Evolutionary conservation across 371 early-diverging fungal species (phyloP), one percentile per base, ranked within the genome.

Genomic region (Neoconidiobolus thromboides): DNA sequence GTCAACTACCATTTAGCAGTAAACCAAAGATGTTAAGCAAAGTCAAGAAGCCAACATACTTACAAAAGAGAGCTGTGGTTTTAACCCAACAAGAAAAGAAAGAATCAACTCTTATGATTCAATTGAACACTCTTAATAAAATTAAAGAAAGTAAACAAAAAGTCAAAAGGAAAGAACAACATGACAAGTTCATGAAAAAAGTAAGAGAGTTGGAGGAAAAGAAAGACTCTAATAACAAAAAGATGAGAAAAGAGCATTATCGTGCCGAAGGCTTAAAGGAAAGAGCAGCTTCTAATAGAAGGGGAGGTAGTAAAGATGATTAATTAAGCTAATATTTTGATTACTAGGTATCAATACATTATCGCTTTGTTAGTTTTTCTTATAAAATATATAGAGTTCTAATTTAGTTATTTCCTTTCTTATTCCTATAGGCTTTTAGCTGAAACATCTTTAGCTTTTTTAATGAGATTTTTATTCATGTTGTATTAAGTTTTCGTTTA

Each of bases 21-120:
- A 92, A 89, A 71, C 93, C 92, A 63, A 94, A 92, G 73, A 50
- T 75, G 3, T 41, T 73, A 39, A 70, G 78, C 58, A 63, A 73
- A 49, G 67, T 73, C 58, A 69, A 66, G 60, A 70, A 72, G 38
- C 72, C 71, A 3, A 56, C 66, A 3, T 78, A 78, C 53, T 54
- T 80, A 50, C 68, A 75, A 61, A 79, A 82, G 50, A 82, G 90
- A 26, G 95, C 95, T 0, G 93, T 95, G 14, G 79, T 93, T 50
- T 67, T 91, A 58, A 89, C 91, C 66, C 84, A 91, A 9, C 82
- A 90, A 63, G 93, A 94, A 69, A 80, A 81, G 74, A 85, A 89
- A 73, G 83, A 92, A 44, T 74, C 75, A 49, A 76, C 76, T 9
- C 66, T 94, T 54, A 80, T 93, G 73, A 87, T 85, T 64, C 83